A percentile compares a stretch with the other conserved stretches of the same genome.
phyloP scores from a whole-genome alignment of 495 filamentous ascomycete genomes.

The Poronia punctata region DNA sequence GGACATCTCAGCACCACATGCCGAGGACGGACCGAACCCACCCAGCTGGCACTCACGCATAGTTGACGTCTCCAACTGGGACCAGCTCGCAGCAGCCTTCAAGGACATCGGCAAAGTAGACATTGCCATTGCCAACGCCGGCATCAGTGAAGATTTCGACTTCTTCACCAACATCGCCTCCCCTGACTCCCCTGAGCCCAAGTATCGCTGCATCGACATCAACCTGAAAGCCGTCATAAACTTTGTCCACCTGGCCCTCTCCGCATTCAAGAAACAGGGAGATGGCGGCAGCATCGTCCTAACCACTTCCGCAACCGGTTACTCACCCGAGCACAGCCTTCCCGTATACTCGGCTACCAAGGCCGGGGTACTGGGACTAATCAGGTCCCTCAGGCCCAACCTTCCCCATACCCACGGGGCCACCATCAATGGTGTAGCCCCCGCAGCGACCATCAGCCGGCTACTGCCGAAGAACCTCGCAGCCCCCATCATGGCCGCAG shows the following conservation, averaged over 20 bases:
- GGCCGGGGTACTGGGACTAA: slow-evolving; percentile 8
- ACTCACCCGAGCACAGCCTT: slow-evolving; percentile 26
- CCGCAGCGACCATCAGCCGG: slow-evolving; percentile 22
- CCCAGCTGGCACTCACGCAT: slow-evolving; percentile 3
- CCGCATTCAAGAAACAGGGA: slow-evolving; percentile 10
- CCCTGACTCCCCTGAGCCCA: slow-evolving; percentile 17
- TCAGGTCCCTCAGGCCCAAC: slow-evolving; percentile 19
- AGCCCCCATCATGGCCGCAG: slow-evolving; percentile 18
- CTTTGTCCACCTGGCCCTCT: slow-evolving; percentile 20
- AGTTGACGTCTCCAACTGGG: slow-evolving; percentile 17
- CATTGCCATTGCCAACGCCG: slow-evolving; percentile 26
- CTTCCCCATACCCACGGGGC: slow-evolving; percentile 13
- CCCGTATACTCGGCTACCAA: slow-evolving; percentile 25
- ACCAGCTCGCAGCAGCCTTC: slow-evolving; percentile 8
- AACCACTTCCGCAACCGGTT: slow-evolving; percentile 30
- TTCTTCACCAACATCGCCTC: slow-evolving; percentile 18
- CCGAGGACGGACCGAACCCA: background rate
- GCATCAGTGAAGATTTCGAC: slow-evolving; percentile 15
- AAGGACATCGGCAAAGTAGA: slow-evolving; percentile 15
- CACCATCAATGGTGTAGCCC: slow-evolving; percentile 30
- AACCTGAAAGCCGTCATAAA: slow-evolving; percentile 20
- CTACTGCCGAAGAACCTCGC: slow-evolving; percentile 21
- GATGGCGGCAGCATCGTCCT: slow-evolving; percentile 27
- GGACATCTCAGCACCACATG: slow-evolving; percentile 15
- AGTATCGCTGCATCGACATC: slow-evolving; percentile 17